These are phyloP conservation scores for Epithemia pelagica DNA, from an alignment of 108 stramenopile species.

Conservation along the genomic window DNA sequence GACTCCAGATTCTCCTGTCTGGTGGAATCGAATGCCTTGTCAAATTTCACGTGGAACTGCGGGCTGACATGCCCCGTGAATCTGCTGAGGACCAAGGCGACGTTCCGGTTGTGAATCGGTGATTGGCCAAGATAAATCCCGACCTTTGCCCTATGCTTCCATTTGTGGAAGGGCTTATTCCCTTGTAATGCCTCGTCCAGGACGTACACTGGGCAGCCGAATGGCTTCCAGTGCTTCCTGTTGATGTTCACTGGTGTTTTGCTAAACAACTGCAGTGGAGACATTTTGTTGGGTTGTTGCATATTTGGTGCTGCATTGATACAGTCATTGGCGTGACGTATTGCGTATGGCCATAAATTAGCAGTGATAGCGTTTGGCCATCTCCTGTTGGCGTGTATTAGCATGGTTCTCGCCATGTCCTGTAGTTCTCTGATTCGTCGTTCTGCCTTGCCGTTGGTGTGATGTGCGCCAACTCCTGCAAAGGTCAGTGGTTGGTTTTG, in stretches of 20 bases:
- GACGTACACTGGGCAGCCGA: slow-evolving; percentile 23
- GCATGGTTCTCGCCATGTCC: slow-evolving; percentile 17
- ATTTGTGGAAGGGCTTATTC: slow-evolving; percentile 17
- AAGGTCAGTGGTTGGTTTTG: slow-evolving; percentile 25
- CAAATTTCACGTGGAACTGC: slow-evolving; percentile 32
- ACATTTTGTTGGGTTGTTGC: neutral
- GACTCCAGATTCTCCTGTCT: slow-evolving; percentile 5
- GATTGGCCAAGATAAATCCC: slow-evolving; percentile 33
- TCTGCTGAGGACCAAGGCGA: slow-evolving; percentile 28
- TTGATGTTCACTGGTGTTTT: slow-evolving; percentile 9
- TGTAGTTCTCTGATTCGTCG: slow-evolving; percentile 18
- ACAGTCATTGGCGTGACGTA: slow-evolving; percentile 16
- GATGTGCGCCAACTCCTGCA: slow-evolving; percentile 26
- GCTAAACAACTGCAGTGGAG: slow-evolving; percentile 13
- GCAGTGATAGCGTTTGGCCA: slow-evolving; percentile 21
- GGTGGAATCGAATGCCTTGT: slow-evolving; percentile 26
- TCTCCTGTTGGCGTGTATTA: slow-evolving; percentile 20
- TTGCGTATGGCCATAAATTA: slow-evolving; percentile 33
- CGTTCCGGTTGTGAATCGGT: slow-evolving; percentile 23
- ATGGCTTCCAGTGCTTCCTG: slow-evolving; percentile 16
- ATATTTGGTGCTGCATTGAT: slow-evolving; percentile 9
- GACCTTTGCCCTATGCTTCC: slow-evolving; percentile 23
- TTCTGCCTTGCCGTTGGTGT: slow-evolving; percentile 29
- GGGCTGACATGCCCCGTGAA: slow-evolving; percentile 30
- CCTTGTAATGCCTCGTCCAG: slow-evolving; percentile 9